Percentiles rank a stretch among this genome's conserved stretches.
phyloP scores from a whole-genome alignment of 2,329 filamentous ascomycete species.

The Tolypocladium amazonense region DNA sequence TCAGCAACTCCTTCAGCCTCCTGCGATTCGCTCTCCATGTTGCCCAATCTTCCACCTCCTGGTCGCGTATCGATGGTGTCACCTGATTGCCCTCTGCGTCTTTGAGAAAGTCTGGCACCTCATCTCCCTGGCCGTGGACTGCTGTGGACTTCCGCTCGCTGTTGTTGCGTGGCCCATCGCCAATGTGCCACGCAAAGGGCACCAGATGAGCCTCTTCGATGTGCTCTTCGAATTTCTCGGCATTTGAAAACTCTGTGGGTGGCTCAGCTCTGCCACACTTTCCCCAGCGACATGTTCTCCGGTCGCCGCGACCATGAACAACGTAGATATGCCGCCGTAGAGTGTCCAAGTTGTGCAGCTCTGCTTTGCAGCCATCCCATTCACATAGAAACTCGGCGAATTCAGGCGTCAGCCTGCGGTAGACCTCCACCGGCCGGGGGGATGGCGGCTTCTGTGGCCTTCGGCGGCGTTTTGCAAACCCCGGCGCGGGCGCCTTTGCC shows the following conservation, averaged over 20 bases:
- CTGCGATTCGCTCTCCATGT: constrained; percentile 33
- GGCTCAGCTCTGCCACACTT: constrained; percentile 13
- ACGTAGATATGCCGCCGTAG: constrained; percentile 40
- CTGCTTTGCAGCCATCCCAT: constrained; percentile 47
- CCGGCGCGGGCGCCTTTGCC: constrained; percentile 12
- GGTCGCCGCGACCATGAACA: constrained; percentile 31
- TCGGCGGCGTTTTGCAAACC: constrained; percentile 27
- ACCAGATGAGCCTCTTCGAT: constrained; percentile 42
- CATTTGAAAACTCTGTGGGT: constrained; percentile 22
- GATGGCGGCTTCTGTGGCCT: constrained; percentile 28
- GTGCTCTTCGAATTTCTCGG: constrained; percentile 34
- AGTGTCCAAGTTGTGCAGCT: constrained; percentile 52
- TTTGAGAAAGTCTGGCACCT: constrained; percentile 39
- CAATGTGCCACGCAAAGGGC: constrained; percentile 45
- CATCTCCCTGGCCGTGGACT: constrained; percentile 4
- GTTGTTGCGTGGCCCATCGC: constrained; percentile 44
- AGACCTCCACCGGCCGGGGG: constrained; percentile 29
- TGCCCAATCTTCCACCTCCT: constrained; percentile 36
- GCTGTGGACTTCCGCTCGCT: constrained; percentile 8
- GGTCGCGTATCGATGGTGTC: constrained; percentile 44
- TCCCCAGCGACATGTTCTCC: constrained; percentile 18
- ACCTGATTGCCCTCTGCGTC: constrained; percentile 43
- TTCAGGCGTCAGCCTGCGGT: constrained; percentile 27
- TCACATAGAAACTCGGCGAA: constrained; percentile 48
- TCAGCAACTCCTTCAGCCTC: constrained; percentile 31